These are phyloP conservation scores for Dispira simplex DNA, from an alignment of 192 early-diverging fungal species.

Conservation along the genomic window DNA sequence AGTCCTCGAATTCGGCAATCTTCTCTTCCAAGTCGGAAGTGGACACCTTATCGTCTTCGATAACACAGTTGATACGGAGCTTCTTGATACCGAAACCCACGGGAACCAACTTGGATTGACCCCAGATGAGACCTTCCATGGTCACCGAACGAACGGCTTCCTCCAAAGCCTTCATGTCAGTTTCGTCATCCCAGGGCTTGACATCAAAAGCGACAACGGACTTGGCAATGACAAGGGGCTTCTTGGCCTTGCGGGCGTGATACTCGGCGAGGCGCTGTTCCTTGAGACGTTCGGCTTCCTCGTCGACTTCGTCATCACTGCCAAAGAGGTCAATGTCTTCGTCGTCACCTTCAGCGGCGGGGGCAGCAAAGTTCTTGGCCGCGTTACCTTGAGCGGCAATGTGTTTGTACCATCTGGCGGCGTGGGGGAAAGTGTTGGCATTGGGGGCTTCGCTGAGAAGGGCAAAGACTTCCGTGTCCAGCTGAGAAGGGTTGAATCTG, in stretches of 20 bases:
- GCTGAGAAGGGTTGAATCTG: slow-evolving; percentile 59
- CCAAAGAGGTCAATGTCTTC: slow-evolving; percentile 94
- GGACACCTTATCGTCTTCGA: slow-evolving; percentile 87
- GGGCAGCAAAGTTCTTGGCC: slow-evolving; percentile 25
- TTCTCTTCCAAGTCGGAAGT: slow-evolving; percentile 69
- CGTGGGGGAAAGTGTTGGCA: slow-evolving; percentile 63
- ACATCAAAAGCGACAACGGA: slow-evolving; percentile 84
- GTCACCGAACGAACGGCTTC: slow-evolving; percentile 49
- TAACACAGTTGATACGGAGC: slow-evolving; percentile 82
- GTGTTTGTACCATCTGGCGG: slow-evolving; percentile 93
- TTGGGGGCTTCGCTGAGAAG: slow-evolving; percentile 55
- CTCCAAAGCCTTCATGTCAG: slow-evolving; percentile 67
- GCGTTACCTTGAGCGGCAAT: slow-evolving; percentile 47
- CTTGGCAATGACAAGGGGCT: slow-evolving; percentile 79
- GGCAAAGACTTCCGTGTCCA: slow-evolving; percentile 80
- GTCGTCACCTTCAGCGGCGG: slow-evolving; percentile 64
- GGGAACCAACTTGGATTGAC: slow-evolving; percentile 55
- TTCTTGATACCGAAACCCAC: slow-evolving; percentile 95
- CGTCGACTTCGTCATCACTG: slow-evolving; percentile 87
- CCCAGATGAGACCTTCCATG: slow-evolving; percentile 89
- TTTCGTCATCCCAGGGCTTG: slow-evolving; percentile 99
- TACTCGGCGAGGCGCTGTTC: slow-evolving; percentile 82
- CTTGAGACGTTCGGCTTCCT: slow-evolving; percentile 77
- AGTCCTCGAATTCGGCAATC: slow-evolving; percentile 69
- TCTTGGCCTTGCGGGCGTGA: slow-evolving; percentile 78